Evolutionary conservation across 148 eudicot species (phyloP), one percentile per base, ranked within the genome.

Genomic region (Amaranthus palmeri): DNA sequence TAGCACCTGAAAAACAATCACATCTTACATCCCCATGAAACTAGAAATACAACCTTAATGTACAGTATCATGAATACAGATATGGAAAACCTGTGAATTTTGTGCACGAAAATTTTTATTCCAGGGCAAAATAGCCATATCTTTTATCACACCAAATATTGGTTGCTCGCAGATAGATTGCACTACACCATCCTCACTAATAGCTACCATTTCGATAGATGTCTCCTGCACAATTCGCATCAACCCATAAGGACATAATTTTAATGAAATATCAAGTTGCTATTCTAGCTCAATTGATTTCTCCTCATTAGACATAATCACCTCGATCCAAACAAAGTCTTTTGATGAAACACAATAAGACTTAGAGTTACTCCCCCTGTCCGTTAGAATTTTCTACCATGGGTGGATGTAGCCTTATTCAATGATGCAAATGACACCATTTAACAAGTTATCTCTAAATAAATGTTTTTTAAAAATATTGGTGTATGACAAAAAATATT

Each of bases 81-180:
- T 57, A 53, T 48, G 67, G 76, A 69, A 57, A 54, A 91, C 96
- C 91, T 91, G 86, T 5, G 87, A 73, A 51, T 78, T 80, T 64
- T 70, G 77, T 6, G 71, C 78, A 61, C 73, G 81, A 53, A 78
- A 69, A 44, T 73, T 84, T 76, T 82, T 82, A 54, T 83, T 89
- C 92, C 97, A 88, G 14, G 91, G 90, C 68, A 95, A 81, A 53
- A 91, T 68, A 52, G 90, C 90, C 54, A 93, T 68, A 82, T 93
- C 96, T 77, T 89, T 93, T 71, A 93, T 89, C 7, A 87, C 85
- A 71, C 98, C 98, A 79, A 93, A 93, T 53, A 93, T 89, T 7
- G 97, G 82, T 81, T 93, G 98, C 88, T 93, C 98, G 68, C 96
- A 87, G 47, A 93, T 80, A 79, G 96, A 91, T 71, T 93, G 97